Evolutionary conservation across 2,329 filamentous ascomycete species (phyloP), one percentile per base, ranked within the genome.

Genomic region (Xylariaceae sp.): DNA sequence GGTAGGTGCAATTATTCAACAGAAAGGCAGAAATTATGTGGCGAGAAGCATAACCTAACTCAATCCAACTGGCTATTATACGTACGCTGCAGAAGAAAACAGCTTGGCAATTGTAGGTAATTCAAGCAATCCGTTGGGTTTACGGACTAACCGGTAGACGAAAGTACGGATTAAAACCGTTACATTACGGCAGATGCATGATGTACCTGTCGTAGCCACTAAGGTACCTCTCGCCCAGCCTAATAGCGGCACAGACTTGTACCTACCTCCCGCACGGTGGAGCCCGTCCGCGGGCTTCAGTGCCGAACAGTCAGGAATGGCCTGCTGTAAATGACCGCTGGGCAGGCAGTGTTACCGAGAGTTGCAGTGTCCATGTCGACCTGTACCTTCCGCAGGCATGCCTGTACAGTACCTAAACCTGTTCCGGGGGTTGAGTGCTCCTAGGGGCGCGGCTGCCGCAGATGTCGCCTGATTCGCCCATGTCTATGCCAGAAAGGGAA

Each of bases 391-490:
- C 23, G 23, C 23, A 30, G 23, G 23, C 23, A 4, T 30, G 23
- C 23, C 23, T 30, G 23, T 30, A 30, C n/a, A 41, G 48, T 44
- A 49, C 23, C 60, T 65, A 69, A 56, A 47, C 58, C 62, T n/a
- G 58, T 68, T 65, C 53, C 59, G 58, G 66, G 49, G 34, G 49
- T n/a, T 35, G 9, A 56, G 48, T 64, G 23, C 23, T 30, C 4
- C 23, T 30, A 64, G 63, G 47, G 50, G 55, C 23, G 44, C 18
- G 11, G 51, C 52, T 60, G 54, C 39, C 44, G 57, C 4, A 30
- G 23, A 30, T 5, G 51, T 58, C 56, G 44, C 69, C 62, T 65
- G 47, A 71, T 72, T 71, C 68, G 70, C 44, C 55, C 34, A 55
- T 56, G 9, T 53, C 55, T 54, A 53, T 67, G 54, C 65, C 63